Conservation (phyloP, 2,329 filamentous ascomycete genomes). For the Aureobasidium sp. region DNA sequence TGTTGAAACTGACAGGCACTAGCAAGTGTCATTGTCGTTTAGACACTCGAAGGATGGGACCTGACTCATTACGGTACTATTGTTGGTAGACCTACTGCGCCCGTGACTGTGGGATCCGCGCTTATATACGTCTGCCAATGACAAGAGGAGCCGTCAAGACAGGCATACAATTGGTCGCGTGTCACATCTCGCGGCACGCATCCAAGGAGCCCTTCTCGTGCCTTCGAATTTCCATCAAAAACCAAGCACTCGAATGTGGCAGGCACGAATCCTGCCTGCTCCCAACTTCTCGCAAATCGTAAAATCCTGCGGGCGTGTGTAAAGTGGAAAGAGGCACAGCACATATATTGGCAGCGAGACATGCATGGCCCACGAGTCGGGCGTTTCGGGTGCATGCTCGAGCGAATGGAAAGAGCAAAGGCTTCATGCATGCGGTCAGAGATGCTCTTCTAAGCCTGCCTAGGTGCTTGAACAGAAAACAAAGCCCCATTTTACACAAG, state of each 20-base stretch:
- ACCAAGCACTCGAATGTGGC: neutral
- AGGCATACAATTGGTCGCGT: neutral
- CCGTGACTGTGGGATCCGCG: neutral
- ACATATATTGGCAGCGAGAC: neutral
- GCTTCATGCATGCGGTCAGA: neutral
- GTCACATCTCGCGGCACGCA: neutral
- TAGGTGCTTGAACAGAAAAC: neutral
- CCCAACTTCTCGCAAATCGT: neutral
- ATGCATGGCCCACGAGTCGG: neutral
- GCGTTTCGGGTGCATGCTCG: slow-evolving; percentile 7
- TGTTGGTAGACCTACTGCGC: neutral
- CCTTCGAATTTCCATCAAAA: neutral
- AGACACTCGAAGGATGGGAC: neutral
- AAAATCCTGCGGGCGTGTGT: neutral
- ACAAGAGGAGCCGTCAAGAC: neutral
- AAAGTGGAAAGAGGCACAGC: neutral
- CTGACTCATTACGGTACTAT: neutral
- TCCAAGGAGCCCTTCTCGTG: neutral
- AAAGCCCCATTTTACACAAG: neutral
- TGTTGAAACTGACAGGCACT: neutral
- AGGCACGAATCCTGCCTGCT: neutral
- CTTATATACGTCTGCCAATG: neutral
- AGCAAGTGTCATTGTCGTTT: neutral
- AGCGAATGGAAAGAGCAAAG: neutral
- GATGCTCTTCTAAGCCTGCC: neutral